Conservation (phyloP, 106 monocot genomes). For the Dioscorea alata region DNA sequence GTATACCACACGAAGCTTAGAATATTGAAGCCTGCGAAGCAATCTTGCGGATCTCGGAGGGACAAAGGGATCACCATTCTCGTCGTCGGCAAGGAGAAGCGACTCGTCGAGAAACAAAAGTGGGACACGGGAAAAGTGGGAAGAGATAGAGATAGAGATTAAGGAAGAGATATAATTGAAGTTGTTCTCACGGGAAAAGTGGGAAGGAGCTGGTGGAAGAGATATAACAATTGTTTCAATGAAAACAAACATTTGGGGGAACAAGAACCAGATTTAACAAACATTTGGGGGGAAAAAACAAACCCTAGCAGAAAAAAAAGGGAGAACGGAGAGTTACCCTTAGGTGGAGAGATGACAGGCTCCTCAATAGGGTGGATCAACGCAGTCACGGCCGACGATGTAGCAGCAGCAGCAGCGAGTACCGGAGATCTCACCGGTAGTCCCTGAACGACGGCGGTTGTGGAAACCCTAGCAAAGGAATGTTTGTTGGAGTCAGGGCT, state of each 20-base stretch:
- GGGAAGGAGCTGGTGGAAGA: no score
- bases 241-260: neutral
- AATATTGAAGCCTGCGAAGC: slow-evolving; percentile 32
- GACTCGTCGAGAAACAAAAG: slow-evolving; percentile 18
- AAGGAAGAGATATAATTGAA: no score
- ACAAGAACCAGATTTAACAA: neutral
- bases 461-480: no score
- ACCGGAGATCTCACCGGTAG: no score
- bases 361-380: slow-evolving; percentile 47
- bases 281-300: no score
- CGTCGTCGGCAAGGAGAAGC: slow-evolving; percentile 16
- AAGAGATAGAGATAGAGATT: no score
- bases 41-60: slow-evolving; percentile 2
- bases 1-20: slow-evolving; percentile 34
- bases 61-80: neutral
- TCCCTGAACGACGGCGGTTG: no score
- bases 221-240: no score
- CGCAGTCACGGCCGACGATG: slow-evolving; percentile 18
- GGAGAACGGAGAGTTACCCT: slow-evolving; percentile 2
- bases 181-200: no score
- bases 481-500: no score
- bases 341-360: slow-evolving; percentile 14
- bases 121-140: no score
- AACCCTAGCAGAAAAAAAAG: no score
- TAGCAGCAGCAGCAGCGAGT: neutral